Conservation (phyloP, 768 basidiomycete species). For the Macrolepiota fuliginosa region DNA sequence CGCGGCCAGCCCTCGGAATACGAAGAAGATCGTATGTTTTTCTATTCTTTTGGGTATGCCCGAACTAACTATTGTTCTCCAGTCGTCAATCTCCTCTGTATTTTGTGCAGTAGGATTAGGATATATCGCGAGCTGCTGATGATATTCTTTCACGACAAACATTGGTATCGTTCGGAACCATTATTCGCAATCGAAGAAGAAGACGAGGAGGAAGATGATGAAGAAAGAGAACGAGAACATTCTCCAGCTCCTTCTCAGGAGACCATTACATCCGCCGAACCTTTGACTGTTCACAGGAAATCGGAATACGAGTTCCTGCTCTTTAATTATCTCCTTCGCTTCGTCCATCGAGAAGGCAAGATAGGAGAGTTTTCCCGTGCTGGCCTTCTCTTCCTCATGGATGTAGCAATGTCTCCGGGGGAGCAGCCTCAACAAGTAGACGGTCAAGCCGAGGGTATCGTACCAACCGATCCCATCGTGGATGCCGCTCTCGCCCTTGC, state of each 20-base stretch:
- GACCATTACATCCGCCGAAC: conserved; percentile 50
- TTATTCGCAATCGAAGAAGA: conserved; percentile 75
- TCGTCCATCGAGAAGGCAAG: conserved; percentile 90
- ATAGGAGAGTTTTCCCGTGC: conserved; percentile 93
- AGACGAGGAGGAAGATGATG: conserved; percentile 55
- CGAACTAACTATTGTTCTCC: conserved; percentile 11
- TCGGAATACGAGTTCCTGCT: conserved; percentile 93
- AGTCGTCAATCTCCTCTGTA: conserved; percentile 93
- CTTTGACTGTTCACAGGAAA: conserved; percentile 49
- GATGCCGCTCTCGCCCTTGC: conserved; percentile 87
- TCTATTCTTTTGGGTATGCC: not conserved
- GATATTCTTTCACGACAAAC: conserved; percentile 97
- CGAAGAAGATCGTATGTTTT: conserved; percentile 78
- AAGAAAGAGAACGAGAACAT: conserved; percentile 35
- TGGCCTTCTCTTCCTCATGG: conserved; percentile 91
- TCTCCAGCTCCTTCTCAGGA: conserved; percentile 65
- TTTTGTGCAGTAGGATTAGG: conserved; percentile 88
- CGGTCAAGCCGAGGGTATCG: conserved; percentile 25
- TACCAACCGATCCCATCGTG: conserved; percentile 62
- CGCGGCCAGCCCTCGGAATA: conserved; percentile 82
- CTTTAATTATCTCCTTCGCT: conserved; percentile 93
- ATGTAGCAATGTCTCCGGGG: conserved; percentile 88
- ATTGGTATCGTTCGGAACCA: conserved; percentile 79
- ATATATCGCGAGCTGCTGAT: conserved; percentile 87
- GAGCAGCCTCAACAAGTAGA: conserved; percentile 36